Conservation (phyloP, 192 early-diverging fungal genomes). For the Chytriomyces confervae region DNA sequence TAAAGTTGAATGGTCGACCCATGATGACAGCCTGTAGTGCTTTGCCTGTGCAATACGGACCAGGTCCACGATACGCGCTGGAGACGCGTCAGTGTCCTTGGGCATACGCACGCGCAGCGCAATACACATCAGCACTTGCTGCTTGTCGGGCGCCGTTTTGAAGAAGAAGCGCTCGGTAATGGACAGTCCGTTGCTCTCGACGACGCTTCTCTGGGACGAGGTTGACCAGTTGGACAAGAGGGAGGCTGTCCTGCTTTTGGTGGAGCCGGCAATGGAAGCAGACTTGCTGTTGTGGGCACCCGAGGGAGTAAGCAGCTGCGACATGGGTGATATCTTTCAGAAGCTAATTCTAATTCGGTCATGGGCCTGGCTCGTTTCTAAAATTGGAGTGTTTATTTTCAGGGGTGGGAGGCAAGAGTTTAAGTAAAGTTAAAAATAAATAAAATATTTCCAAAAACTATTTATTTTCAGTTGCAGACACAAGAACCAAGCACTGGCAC, state of each 20-base stretch:
- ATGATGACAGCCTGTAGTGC: conserved; percentile 39
- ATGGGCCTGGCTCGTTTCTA: too few relatives aligned
- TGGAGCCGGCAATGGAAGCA: not conserved
- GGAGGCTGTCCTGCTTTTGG: not conserved
- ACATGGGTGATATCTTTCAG: too few relatives aligned
- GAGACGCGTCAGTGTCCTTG: not conserved
- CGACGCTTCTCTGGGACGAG: conserved; percentile 2
- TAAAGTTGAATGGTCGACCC: conserved; percentile 38
- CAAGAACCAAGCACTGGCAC: too few relatives aligned
- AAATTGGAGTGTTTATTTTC: too few relatives aligned
- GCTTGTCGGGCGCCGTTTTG: conserved; percentile 25
- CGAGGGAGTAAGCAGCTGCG: not conserved
- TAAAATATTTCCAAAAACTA: too few relatives aligned
- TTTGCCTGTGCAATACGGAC: conserved; percentile 35
- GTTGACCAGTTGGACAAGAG: not conserved
- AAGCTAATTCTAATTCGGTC: too few relatives aligned
- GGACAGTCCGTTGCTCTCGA: conserved; percentile 36
- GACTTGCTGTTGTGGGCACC: not conserved
- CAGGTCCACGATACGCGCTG: conserved; percentile 41
- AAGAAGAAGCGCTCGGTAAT: conserved; percentile 49
- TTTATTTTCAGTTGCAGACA: too few relatives aligned
- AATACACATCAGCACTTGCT: conserved; percentile 41
- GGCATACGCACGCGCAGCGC: conserved; percentile 32
- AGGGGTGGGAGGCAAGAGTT: too few relatives aligned
- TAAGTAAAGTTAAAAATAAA: too few relatives aligned